Evolutionary conservation across 345 rosid species (phyloP), one percentile per base, ranked within the genome.

Genomic region (Euphorbia pulcherrima): DNA sequence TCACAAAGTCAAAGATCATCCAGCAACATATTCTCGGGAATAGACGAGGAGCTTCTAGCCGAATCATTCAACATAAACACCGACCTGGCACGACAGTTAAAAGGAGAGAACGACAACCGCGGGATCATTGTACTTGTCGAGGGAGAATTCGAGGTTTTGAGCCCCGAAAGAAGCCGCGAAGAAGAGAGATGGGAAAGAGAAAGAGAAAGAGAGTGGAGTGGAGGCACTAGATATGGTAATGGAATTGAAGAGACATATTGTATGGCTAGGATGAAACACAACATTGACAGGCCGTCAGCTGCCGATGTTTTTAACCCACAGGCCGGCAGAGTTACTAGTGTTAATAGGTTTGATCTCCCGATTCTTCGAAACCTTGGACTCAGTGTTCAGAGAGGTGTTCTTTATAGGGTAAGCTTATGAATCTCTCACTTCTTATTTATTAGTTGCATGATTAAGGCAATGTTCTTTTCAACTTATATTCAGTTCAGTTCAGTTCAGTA

Each of bases 11-110:
- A 11, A 56, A 3, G 18, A 56, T 26, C 35, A 14, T 3, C 12
- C n/a, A 1, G 60, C 17, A 56, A 56, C 28, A 35, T 56, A 2
- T 56, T 56, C 35, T 17, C 60, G 0, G 60, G 60, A 1, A 56
- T 56, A 56, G 60, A 56, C n/a, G 60, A 56, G 0, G 35, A 56
- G 18, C 1, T 56, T 33, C 35, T 56, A 56, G 60, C 35, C 2
- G 60, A 56, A 56, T 29, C 60, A 11, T 56, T 56, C 60, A 56
- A 56, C n/a, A 9, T 56, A 4, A 56, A 56, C 18, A 56, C 60
- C 0, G 60, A 56, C 18, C 29, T 56, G 4, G 60, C 60, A 56
- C 26, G 35, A 56, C 26, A n/a, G 35, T 17, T 56, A 24, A 56
- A 56, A 4, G 60, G 60, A 11, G 60, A 56, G 29, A 27, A 56